Base-by-base conservation (phyloP, 768 basidiomycete species). In the Suillus subaureus region DNA sequence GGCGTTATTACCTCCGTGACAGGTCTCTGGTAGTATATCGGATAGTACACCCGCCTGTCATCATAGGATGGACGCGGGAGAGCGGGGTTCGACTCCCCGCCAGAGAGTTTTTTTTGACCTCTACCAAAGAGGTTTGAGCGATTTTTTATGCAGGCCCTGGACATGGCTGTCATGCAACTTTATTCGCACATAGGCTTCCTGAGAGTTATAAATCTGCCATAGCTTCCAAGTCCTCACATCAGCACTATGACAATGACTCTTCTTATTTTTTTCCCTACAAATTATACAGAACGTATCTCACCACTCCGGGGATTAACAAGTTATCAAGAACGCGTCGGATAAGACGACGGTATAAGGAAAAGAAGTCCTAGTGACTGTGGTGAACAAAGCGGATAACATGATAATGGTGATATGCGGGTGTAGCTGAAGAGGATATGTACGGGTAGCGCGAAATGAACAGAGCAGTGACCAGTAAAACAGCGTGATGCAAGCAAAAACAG, bases 31-130 rank as follows among this genome's bases (percentile, higher is more conserved):
- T 68, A 72, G 70, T 76, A 76, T 78, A 78, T 78, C 77, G 77
- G 77, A 73, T 78, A 78, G 77, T 78, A 78, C 76, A 78, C 75
- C 77, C 77, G 76, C 77, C 72, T 78, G 77, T 78, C 76, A 78
- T 66, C 23, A 4, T 13, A 1, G 28, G n/a, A 42, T 61, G 61
- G 15, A 26, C 69, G 75, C 75, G 75, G 68, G 64, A 74, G 63
- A 67, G 68, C 71, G 64, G 74, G 73, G 74, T 75, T 75, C 74
- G 74, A 75, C 67, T 75, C 74, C 75, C 71, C 73, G 74, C 75
- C 74, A 74, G 73, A 69, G 70, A 71, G 70, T 18, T 40, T 61
- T 61, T 61, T 61, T 61, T 61, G 23, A 2, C 13, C 1, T 13
- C 12, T 0, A 5, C 11, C 6, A n/a, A 1, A 2, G 45, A 12